Percentiles rank a stretch among this genome's conserved stretches.
phyloP scores from a whole-genome alignment of 2,329 filamentous ascomycete species.

The Fusarium torreyae region DNA sequence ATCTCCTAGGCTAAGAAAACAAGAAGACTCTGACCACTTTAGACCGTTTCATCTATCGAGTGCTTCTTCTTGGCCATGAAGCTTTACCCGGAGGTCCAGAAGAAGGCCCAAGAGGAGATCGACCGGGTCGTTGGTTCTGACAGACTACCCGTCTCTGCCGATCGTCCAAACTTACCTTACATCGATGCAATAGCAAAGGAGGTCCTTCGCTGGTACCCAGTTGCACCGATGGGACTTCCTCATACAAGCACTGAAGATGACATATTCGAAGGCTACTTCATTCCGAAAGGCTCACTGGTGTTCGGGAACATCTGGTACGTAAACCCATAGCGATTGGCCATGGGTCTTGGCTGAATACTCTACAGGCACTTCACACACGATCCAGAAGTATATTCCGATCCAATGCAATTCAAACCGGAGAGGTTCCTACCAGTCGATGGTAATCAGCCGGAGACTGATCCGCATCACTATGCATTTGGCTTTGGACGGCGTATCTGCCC shows the following conservation, averaged over 20 bases:
- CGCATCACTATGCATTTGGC: slow-evolving; percentile 50
- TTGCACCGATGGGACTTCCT: slow-evolving; percentile 55
- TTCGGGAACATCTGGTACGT: slow-evolving; percentile 41
- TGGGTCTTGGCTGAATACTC: not conserved
- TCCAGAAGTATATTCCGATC: slow-evolving; percentile 34
- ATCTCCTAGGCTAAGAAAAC: fast-evolving
- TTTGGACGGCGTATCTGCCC: slow-evolving; percentile 56
- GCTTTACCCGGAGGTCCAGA: slow-evolving; percentile 24
- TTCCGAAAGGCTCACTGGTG: slow-evolving; percentile 44
- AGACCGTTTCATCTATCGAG: slow-evolving; percentile 39
- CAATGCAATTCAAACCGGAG: slow-evolving; percentile 35
- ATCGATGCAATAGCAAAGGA: slow-evolving; percentile 52
- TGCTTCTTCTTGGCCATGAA: slow-evolving; percentile 42
- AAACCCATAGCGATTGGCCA: too few species aligned
- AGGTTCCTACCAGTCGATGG: slow-evolving; percentile 36
- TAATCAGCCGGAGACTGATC: slow-evolving; percentile 48
- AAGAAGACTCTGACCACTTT: not conserved
- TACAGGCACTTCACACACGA: slow-evolving; percentile 39
- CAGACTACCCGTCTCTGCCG: slow-evolving; percentile 44
- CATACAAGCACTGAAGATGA: slow-evolving; percentile 54
- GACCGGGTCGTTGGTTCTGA: slow-evolving; percentile 47
- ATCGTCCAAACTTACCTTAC: slow-evolving; percentile 48
- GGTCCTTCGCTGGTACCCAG: slow-evolving; percentile 48
- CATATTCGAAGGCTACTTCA: slow-evolving; percentile 41
- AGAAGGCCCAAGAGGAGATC: slow-evolving; percentile 41